A percentile compares a stretch with the other conserved stretches of the same genome.
phyloP scores from a whole-genome alignment of 495 filamentous ascomycete species.

The Corynascus novoguineensis region DNA sequence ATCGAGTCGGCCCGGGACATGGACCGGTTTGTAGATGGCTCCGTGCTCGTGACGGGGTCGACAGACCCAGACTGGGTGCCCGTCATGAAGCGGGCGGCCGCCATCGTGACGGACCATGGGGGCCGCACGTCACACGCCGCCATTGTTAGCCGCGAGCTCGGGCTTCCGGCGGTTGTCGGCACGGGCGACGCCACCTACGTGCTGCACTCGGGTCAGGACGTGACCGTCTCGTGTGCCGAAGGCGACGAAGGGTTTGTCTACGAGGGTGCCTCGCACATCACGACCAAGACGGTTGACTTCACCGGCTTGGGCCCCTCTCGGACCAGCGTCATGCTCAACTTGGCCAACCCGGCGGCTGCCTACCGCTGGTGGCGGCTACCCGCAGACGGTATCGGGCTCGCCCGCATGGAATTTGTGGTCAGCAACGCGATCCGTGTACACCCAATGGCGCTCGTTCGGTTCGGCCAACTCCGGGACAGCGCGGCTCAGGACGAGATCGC shows the following conservation, averaged over 20 bases:
- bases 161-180: conserved; percentile 34
- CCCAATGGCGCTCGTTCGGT: conserved; percentile 36
- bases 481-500: conserved; percentile 27
- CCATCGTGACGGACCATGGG: conserved; percentile 37
- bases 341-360: conserved; percentile 32
- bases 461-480: conserved; percentile 25
- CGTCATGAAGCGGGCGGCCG: conserved; percentile 35
- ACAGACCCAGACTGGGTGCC: conserved; percentile 40
- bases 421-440: conserved; percentile 27
- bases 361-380: conserved; percentile 30
- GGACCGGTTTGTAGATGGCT: conserved; percentile 29
- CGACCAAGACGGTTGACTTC: conserved; percentile 26
- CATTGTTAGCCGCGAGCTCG: conserved; percentile 38
- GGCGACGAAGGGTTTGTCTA: conserved; percentile 36
- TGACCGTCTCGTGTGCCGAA: conserved; percentile 38
- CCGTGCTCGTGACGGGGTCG: conserved; percentile 28
- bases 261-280: conserved; percentile 28
- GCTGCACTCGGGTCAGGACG: conserved; percentile 34
- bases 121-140: conserved; percentile 39
- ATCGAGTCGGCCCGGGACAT: conserved; percentile 30
- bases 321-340: conserved; percentile 22
- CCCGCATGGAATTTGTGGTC: conserved; percentile 25
- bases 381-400: conserved; percentile 25
- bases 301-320: conserved; percentile 4
- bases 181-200: conserved; percentile 31